A percentile compares a stretch with the other conserved stretches of the same genome.
phyloP scores from a whole-genome alignment of 495 filamentous ascomycete species.

The Penicillium turbatum region DNA sequence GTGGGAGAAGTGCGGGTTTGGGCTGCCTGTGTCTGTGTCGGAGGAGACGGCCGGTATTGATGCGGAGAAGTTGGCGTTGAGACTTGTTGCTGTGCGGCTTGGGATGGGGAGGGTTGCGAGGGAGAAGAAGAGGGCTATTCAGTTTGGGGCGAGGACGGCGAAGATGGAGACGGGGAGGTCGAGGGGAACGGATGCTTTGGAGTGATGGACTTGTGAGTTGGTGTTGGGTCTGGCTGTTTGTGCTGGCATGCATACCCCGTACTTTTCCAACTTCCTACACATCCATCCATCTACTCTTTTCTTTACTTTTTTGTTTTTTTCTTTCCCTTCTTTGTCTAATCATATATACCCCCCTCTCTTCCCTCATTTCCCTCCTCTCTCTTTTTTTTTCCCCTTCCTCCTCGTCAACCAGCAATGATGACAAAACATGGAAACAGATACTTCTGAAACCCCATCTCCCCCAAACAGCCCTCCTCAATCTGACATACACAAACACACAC shows the following conservation, averaged over 20 bases:
- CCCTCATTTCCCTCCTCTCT: background rate
- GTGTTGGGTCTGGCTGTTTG: background rate
- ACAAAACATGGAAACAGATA: slow-evolving; percentile 49
- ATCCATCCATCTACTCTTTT: background rate
- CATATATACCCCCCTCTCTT: background rate
- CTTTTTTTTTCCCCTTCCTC: background rate
- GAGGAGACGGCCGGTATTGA: slow-evolving; percentile 46
- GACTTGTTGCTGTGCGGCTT: slow-evolving; percentile 71
- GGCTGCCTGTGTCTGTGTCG: slow-evolving; percentile 8
- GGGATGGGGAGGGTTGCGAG: slow-evolving; percentile 64
- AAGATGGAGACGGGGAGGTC: slow-evolving; percentile 74
- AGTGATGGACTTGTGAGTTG: slow-evolving; percentile 16
- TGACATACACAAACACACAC: background rate
- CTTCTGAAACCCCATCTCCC: slow-evolving; percentile 38
- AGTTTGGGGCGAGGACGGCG: slow-evolving; percentile 81
- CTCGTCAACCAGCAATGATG: slow-evolving; percentile 37
- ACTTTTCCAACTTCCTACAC: background rate
- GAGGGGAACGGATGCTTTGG: slow-evolving; percentile 61
- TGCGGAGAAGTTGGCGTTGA: slow-evolving; percentile 73
- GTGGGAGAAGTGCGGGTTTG: slow-evolving; percentile 84
- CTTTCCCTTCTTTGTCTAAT: slow-evolving; percentile 1
- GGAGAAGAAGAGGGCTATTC: slow-evolving; percentile 92
- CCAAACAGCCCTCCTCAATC: slow-evolving; percentile 1
- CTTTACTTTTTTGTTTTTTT: no score
- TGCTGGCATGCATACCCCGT: background rate